Percentiles rank a stretch among this genome's conserved stretches.
Evolutionary conservation across 1,139 yeast species (phyloP).

Genomic region (Nadsonia starkeyi-henricii): DNA sequence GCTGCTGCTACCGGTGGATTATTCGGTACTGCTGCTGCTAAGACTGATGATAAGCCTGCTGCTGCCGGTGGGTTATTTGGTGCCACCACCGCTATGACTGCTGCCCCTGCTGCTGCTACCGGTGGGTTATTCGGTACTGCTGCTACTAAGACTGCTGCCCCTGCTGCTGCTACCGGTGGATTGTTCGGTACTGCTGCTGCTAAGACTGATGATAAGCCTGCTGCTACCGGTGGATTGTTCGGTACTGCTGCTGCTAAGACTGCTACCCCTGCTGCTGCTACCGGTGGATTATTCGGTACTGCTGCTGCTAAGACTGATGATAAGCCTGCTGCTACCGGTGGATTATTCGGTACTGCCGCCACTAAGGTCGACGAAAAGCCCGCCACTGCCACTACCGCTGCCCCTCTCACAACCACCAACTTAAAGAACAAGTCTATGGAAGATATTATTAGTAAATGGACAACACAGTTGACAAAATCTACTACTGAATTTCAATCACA

Average conservation of each 20-base stretch:
- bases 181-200: constrained; percentile 20
- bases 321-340: constrained; percentile 2
- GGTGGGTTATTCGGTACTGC: constrained; percentile 5
- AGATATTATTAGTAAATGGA: constrained; percentile 88
- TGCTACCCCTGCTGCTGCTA: constrained; percentile 8
- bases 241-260: constrained; percentile 1
- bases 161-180: constrained; percentile 19
- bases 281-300: constrained; percentile 9
- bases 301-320: constrained; percentile 7
- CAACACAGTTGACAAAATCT: constrained; percentile 64
- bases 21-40: constrained; percentile 8
- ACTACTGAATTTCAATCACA: constrained; percentile 65
- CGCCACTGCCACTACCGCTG: constrained; percentile 23
- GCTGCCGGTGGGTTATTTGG: constrained; percentile 23
- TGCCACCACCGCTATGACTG: constrained; percentile 12
- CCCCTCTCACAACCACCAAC: constrained; percentile 32
- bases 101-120: no score
- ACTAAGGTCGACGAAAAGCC: no score
- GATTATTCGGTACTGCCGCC: constrained; percentile 6
- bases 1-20: constrained; percentile 11
- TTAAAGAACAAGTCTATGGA: constrained; percentile 85
- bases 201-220: no score
- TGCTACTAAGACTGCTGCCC: constrained; percentile 5
- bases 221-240: constrained; percentile 6
- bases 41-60: constrained; percentile 13